These are phyloP conservation scores for Melanomma pulvis-pyrius DNA, from an alignment of 495 filamentous ascomycete genomes.

Conservation along the genomic window DNA sequence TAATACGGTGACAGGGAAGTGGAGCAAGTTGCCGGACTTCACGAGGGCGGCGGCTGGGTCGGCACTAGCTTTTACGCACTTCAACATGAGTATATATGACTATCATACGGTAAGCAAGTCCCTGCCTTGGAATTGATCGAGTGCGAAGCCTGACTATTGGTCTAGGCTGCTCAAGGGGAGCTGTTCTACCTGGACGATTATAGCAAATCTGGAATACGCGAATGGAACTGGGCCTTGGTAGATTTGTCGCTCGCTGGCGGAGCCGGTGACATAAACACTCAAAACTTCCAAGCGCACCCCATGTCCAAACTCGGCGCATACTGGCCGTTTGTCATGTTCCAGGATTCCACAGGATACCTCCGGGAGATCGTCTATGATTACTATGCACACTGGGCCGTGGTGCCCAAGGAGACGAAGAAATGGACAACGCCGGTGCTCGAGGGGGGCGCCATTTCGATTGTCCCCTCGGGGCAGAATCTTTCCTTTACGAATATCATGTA, in stretches of 20 bases:
- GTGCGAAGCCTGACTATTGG: not conserved
- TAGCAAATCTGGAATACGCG: not conserved
- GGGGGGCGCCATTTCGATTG: not conserved
- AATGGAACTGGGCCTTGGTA: not conserved
- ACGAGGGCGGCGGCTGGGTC: not conserved
- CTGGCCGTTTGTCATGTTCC: conserved; percentile 15
- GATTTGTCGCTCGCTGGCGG: not conserved
- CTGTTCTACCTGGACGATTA: not conserved
- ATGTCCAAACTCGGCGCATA: conserved; percentile 1
- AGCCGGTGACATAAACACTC: not conserved
- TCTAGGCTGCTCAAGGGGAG: not conserved
- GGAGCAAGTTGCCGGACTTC: not conserved
- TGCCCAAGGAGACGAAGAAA: not conserved
- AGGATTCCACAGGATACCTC: not conserved
- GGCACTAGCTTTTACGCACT: not conserved
- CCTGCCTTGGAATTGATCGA: not conserved
- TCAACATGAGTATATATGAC: not conserved
- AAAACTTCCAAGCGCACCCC: not conserved
- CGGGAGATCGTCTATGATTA: not conserved
- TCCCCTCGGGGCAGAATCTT: not conserved
- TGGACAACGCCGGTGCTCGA: not conserved
- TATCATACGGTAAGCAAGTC: not conserved
- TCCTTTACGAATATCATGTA: not conserved
- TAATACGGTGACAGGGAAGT: not conserved
- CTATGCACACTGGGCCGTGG: not conserved